Evolutionary conservation across 2,329 filamentous ascomycete genomes (phyloP).

Genomic region (Colletotrichum abscissum): DNA sequence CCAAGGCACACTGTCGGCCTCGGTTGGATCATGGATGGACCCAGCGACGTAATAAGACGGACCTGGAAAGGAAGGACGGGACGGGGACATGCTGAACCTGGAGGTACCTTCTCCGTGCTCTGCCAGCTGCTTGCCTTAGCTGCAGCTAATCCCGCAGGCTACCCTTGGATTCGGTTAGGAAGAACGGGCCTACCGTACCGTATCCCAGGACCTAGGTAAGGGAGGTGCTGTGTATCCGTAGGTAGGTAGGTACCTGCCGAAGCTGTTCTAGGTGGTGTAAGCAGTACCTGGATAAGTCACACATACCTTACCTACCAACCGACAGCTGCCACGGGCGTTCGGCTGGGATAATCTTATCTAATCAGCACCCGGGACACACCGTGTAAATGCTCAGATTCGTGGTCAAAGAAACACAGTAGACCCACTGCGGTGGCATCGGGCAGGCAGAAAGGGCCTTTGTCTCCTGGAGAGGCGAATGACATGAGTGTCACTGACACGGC

Average conservation of each 20-base stretch:
- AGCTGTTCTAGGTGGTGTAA: too few species aligned
- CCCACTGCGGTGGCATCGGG: neutral
- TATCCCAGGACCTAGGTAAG: neutral
- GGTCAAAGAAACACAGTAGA: neutral
- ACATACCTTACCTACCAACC: neutral
- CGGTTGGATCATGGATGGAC: slow-evolving; percentile 31
- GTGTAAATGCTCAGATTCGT: neutral
- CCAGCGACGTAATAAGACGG: slow-evolving; percentile 32
- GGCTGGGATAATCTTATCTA: neutral
- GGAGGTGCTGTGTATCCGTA: neutral
- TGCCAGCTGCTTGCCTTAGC: neutral
- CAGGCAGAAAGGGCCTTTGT: neutral
- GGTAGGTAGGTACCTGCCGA: too few species aligned
- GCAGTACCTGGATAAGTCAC: too few species aligned
- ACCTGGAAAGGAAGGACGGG: slow-evolving; percentile 22
- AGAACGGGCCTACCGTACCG: neutral
- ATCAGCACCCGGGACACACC: neutral
- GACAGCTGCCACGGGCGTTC: neutral
- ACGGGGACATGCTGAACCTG: slow-evolving; percentile 2
- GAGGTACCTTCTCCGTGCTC: slow-evolving; percentile 3
- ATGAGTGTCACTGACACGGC: neutral
- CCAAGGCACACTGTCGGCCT: slow-evolving; percentile 23
- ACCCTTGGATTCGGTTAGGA: slow-evolving; percentile 5
- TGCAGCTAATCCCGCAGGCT: slow-evolving; percentile 8
- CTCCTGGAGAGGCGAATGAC: slow-evolving; percentile 5